Conservation (phyloP, 169 alveolate species). For the Plasmodium knowlesi region DNA sequence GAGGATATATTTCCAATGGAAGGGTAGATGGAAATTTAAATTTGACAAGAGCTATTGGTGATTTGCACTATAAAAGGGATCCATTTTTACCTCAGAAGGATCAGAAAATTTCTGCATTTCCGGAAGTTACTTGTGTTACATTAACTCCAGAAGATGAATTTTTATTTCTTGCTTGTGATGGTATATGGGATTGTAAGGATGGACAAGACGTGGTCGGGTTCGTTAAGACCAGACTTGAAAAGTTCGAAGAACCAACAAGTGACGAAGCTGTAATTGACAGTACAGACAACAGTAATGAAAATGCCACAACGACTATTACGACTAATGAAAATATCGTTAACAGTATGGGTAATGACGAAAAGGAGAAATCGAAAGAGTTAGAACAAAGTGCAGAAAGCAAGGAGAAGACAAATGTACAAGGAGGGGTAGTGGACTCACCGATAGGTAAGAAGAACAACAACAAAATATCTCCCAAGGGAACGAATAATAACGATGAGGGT, state of each 20-base stretch:
- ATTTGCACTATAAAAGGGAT: slow-evolving; percentile 94
- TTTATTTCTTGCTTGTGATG: slow-evolving; percentile 99
- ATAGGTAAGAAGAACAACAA: not conserved
- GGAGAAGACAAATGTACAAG: not conserved
- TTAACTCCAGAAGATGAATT: slow-evolving; percentile 93
- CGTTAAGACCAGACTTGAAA: slow-evolving; percentile 79
- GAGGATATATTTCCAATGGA: slow-evolving; percentile 96
- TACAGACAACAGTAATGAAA: slow-evolving; percentile 1
- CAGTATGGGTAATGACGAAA: slow-evolving; percentile 48
- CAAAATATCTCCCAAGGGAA: not conserved
- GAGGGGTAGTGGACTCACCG: not conserved
- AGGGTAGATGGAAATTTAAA: slow-evolving; percentile 97
- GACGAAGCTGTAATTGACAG: slow-evolving; percentile 1
- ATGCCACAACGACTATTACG: not conserved
- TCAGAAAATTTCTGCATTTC: slow-evolving; percentile 95
- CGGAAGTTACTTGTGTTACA: slow-evolving; percentile 92
- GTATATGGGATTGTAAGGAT: slow-evolving; percentile 97
- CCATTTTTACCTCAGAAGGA: slow-evolving; percentile 89
- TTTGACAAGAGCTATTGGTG: slow-evolving; percentile 98
- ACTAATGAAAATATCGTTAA: slow-evolving; percentile 32
- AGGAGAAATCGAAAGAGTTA: not conserved
- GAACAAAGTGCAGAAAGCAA: slow-evolving; percentile 15
- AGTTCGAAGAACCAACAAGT: slow-evolving; percentile 25
- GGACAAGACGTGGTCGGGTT: slow-evolving; percentile 94
- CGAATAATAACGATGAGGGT: not conserved